phyloP scores from a whole-genome alignment of 2,329 filamentous ascomycete genomes.

The Aureobasidium vineae region DNA sequence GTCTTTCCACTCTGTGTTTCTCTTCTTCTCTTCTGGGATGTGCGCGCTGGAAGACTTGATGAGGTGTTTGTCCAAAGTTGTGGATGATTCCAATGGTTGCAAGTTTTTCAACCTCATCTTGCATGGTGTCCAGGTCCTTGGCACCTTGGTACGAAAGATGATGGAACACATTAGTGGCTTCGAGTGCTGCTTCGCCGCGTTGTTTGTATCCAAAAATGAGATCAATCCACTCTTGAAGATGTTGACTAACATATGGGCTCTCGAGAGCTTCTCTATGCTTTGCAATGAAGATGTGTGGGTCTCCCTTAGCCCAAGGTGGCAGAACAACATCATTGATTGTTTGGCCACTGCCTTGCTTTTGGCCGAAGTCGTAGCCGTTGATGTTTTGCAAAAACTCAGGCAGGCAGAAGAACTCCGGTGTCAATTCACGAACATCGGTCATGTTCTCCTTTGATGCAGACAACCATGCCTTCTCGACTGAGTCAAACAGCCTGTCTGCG shows the following conservation, averaged over 20 bases:
- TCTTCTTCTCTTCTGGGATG: conserved; percentile 69
- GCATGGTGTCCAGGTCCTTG: conserved; percentile 86
- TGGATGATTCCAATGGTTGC: conserved; percentile 96
- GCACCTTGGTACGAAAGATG: conserved; percentile 93
- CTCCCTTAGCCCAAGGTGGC: conserved; percentile 96
- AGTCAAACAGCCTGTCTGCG: conserved; percentile 92
- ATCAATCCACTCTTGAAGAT: conserved; percentile 94
- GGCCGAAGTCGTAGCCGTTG: conserved; percentile 91
- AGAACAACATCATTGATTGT: conserved; percentile 81
- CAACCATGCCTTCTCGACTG: conserved; percentile 84
- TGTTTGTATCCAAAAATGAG: conserved; percentile 94
- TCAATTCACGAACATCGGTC: conserved; percentile 90
- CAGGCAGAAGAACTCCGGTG: conserved; percentile 95
- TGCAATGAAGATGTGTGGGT: conserved; percentile 90
- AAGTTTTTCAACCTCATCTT: conserved; percentile 79
- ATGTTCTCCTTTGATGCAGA: conserved; percentile 88
- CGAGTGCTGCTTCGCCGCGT: conserved; percentile 84
- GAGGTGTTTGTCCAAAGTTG: conserved; percentile 96
- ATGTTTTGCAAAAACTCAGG: conserved; percentile 93
- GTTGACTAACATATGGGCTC: conserved; percentile 84
- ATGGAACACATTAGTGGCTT: conserved; percentile 93
- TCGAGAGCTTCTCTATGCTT: conserved; percentile 96
- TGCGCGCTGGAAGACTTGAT: conserved; percentile 82
- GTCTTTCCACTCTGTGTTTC: conserved; percentile 59
- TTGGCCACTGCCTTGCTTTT: conserved; percentile 74